Conservation (phyloP, 129 eudicot species). For the Tagetes erecta region DNA sequence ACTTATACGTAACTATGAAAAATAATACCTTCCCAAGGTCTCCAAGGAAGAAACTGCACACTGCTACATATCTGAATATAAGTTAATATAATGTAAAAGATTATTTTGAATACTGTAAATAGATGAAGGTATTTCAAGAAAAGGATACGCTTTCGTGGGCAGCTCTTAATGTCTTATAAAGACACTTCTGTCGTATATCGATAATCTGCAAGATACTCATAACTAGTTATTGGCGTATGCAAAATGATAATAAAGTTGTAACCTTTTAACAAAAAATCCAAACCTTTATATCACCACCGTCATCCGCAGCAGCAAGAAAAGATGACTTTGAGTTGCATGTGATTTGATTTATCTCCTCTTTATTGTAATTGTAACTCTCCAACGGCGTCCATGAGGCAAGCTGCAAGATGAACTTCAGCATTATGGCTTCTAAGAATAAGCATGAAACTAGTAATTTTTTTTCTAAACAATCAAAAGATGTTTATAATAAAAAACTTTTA, state of each 20-base stretch:
- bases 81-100: slow-evolving; percentile 34
- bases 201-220: slow-evolving; percentile 59
- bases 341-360: slow-evolving; percentile 97
- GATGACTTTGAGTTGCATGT: slow-evolving; percentile 83
- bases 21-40: slow-evolving; percentile 90
- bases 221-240: slow-evolving; percentile 7
- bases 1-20: background rate
- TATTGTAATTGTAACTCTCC: slow-evolving; percentile 69
- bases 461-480: background rate
- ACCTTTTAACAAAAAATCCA: background rate
- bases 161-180: slow-evolving; percentile 82
- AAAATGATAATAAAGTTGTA: background rate
- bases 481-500: too few relatives aligned
- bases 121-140: background rate
- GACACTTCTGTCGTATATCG: slow-evolving; percentile 69
- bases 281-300: slow-evolving; percentile 95
- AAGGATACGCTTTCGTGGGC: slow-evolving; percentile 95
- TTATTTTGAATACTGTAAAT: background rate
- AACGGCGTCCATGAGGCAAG: slow-evolving; percentile 64
- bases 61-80: slow-evolving; percentile 83
- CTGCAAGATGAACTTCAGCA: slow-evolving; percentile 43
- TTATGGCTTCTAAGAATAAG: slow-evolving; percentile 1
- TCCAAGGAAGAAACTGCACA: slow-evolving; percentile 95
- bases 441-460: background rate
- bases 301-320: slow-evolving; percentile 95